Percentiles rank a stretch among this genome's conserved stretches.
Conservation (phyloP, 345 rosid genomes). For the Eucalyptus marginata region DNA sequence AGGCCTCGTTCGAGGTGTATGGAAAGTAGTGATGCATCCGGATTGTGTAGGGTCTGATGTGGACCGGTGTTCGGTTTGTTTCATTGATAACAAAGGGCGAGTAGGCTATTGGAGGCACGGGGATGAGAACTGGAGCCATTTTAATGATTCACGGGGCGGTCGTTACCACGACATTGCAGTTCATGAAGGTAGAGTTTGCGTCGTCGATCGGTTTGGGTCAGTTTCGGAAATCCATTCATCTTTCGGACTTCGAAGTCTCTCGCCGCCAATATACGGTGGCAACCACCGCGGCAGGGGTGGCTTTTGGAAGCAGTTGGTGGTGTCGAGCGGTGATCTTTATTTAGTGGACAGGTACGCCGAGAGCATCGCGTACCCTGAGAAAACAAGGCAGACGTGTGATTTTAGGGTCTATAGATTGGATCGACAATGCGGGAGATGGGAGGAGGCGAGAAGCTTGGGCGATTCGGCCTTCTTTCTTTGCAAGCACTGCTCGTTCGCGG, state of each 20-base stretch:
- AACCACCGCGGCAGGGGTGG: background rate
- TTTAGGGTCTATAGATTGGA: conserved; percentile 24
- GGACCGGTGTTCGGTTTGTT: background rate
- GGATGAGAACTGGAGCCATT: background rate
- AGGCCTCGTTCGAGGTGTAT: fast-evolving
- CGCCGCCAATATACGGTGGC: background rate
- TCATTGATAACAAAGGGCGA: background rate
- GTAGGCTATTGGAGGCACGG: background rate
- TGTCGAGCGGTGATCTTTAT: background rate
- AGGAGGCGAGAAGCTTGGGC: background rate
- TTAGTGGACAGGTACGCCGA: background rate
- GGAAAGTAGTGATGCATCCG: background rate
- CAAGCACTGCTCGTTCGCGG: background rate
- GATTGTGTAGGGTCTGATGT: background rate
- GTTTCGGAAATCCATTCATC: background rate
- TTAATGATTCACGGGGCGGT: background rate
- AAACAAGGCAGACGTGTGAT: background rate
- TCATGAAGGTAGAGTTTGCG: background rate
- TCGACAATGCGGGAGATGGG: background rate
- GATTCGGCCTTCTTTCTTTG: background rate
- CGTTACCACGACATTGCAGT: background rate
- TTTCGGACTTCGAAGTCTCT: background rate
- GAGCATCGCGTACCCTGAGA: background rate
- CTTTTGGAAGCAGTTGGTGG: background rate
- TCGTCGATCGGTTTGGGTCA: background rate